Percentiles rank a stretch among this genome's conserved stretches.
Conservation (phyloP, 169 alveolate species). For the Perkinsus chesapeaki region DNA sequence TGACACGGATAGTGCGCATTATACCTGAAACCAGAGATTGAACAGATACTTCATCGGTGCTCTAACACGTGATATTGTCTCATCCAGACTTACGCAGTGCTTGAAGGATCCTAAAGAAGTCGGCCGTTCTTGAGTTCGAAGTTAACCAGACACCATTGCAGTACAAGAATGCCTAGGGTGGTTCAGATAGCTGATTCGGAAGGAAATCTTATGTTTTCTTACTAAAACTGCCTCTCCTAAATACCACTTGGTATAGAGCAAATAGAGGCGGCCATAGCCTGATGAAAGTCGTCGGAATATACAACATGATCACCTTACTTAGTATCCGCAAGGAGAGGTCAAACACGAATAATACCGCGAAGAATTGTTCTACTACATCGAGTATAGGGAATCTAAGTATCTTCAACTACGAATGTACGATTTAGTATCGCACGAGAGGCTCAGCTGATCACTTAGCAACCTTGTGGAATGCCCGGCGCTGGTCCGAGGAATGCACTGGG, state of each 20-base stretch:
- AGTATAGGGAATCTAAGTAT: neutral
- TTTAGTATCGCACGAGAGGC: too few relatives aligned
- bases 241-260: neutral
- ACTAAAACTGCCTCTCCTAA: neutral
- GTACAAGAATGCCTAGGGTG: neutral
- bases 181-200: too few relatives aligned
- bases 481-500: too few relatives aligned
- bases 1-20: neutral
- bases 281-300: neutral
- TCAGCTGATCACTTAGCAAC: too few relatives aligned
- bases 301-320: neutral
- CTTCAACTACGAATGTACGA: too few relatives aligned
- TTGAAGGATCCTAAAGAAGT: neutral
- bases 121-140: neutral
- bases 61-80: neutral
- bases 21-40: neutral
- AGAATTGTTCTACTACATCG: neutral
- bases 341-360: neutral
- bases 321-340: neutral
- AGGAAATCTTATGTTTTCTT: neutral
- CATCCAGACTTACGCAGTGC: neutral
- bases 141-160: neutral
- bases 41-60: too few relatives aligned
- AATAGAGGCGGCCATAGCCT: neutral
- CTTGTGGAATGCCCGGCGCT: too few relatives aligned